A percentile compares a stretch with the other conserved stretches of the same genome.
These are phyloP conservation scores for Suillus cothurnatus DNA, from an alignment of 768 basidiomycete species.

Conservation along the genomic window DNA sequence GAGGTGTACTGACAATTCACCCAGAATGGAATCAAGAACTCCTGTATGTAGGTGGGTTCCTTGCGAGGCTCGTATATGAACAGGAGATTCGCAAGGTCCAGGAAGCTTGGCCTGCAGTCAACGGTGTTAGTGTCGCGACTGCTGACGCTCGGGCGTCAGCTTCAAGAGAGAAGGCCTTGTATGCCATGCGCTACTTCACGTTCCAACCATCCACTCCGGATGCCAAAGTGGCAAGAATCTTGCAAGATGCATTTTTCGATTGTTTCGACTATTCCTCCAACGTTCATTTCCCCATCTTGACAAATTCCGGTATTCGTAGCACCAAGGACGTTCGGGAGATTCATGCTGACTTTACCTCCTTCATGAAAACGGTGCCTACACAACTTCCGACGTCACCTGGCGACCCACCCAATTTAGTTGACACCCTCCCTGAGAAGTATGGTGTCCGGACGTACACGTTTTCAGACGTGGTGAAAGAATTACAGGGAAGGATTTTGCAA, in stretches of 20 bases:
- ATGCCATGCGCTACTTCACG: conserved; percentile 85
- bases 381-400: conserved; percentile 48
- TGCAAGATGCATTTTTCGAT: conserved; percentile 77
- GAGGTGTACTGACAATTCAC: background rate
- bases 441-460: conserved; percentile 75
- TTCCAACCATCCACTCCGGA: conserved; percentile 86
- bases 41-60: conserved; percentile 77
- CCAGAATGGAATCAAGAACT: conserved; percentile 91
- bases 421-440: conserved; percentile 56
- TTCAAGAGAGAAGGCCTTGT: conserved; percentile 45
- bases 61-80: conserved; percentile 84
- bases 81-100: conserved; percentile 65
- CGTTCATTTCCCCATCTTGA: conserved; percentile 69
- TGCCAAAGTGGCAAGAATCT: conserved; percentile 61
- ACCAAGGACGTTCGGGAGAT: conserved; percentile 73
- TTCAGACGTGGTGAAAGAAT: conserved; percentile 75
- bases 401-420: conserved; percentile 58
- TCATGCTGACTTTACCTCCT: conserved; percentile 62
- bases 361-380: conserved; percentile 74
- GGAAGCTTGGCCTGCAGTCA: conserved; percentile 26
- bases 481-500: conserved; percentile 62
- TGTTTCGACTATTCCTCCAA: conserved; percentile 54
- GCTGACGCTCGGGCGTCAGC: background rate
- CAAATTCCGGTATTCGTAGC: conserved; percentile 67
- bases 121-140: background rate